Evolutionary conservation across 108 stramenopile genomes (phyloP), one percentile per base, ranked within the genome.

Genomic region (Hondaea fermentalgiana): DNA sequence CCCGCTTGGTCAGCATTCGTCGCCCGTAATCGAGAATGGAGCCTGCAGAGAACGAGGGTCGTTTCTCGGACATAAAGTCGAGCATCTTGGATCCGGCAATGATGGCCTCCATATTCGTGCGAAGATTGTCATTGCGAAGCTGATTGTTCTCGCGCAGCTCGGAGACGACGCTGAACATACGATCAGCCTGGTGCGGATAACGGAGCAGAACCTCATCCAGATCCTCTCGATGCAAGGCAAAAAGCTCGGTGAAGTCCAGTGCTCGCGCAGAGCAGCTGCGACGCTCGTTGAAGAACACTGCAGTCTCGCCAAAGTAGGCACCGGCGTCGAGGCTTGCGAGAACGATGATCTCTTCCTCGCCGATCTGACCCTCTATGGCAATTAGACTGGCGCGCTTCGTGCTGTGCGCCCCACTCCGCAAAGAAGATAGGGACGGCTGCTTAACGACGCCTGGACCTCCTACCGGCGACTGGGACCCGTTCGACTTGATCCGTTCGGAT

Each of bases 271-370:
- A 87, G 53, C 91, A 69, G n/a, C 59, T 58, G 8, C 94, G 72
- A 72, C 88, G 92, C 89, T 92, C 90, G 60, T 94, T 94, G 88
- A 93, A 91, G 91, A 95, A 93, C 14, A 95, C 72, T 17, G 91
- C 91, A 16, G 93, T 94, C 88, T 95, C 94, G 28, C 94, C 94
- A 88, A 95, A 95, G 89, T 92, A 94, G 19, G 89, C 57, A 5
- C 93, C 94, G 71, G 72, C 89, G n/a, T 59, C 55, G 17, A 95
- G 72, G 51, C 93, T 95, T 6, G 94, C 92, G 55, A 92, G 92
- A n/a, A 92, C 60, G 10, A 91, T 93, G 19, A 55, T 47, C 6
- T 55, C 87, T 55, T 92, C 89, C 35, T 88, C 91, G 55, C 89
- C n/a, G 23, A 47, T 53, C 12, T 83, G 44, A 6, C 10, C 6